Percentiles rank a stretch among this genome's conserved stretches.
These are phyloP conservation scores for Psilocybe subaeruginosa DNA, from an alignment of 768 basidiomycete species.

Conservation along the genomic window DNA sequence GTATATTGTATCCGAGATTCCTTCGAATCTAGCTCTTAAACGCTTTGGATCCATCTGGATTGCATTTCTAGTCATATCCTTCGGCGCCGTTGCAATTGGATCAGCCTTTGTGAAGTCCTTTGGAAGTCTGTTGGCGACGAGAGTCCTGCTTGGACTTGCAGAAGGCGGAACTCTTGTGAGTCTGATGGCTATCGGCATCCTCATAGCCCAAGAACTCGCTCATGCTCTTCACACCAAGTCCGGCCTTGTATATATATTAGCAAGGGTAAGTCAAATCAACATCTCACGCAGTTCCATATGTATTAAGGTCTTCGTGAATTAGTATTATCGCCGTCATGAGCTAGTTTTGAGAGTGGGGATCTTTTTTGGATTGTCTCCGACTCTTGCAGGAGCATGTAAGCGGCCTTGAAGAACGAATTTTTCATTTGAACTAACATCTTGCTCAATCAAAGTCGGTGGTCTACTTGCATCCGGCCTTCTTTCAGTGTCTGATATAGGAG, in stretches of 20 bases:
- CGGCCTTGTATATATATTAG: slow-evolving; percentile 40
- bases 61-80: slow-evolving; percentile 38
- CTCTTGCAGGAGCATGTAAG: slow-evolving; percentile 39
- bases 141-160: slow-evolving; percentile 42
- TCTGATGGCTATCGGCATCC: slow-evolving; percentile 1
- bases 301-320: not conserved
- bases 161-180: slow-evolving; percentile 46
- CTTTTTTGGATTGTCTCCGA: slow-evolving; percentile 36
- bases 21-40: slow-evolving; percentile 45
- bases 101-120: slow-evolving; percentile 42
- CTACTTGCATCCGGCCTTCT: slow-evolving; percentile 40
- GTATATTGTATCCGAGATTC: slow-evolving; percentile 42
- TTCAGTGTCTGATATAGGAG: slow-evolving; percentile 33
- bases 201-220: not conserved
- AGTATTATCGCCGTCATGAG: slow-evolving; percentile 38
- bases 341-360: slow-evolving; percentile 36
- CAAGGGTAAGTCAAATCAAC: slow-evolving; percentile 31
- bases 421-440: not conserved
- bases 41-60: slow-evolving; percentile 42
- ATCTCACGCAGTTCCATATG: not conserved
- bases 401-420: no score
- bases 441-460: slow-evolving; percentile 32
- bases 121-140: slow-evolving; percentile 34
- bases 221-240: slow-evolving; percentile 24
- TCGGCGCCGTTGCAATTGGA: slow-evolving; percentile 39